Evolutionary conservation across 148 eudicot genomes (phyloP), one percentile per base, ranked within the genome.

Genomic region (Chenopodium album): DNA sequence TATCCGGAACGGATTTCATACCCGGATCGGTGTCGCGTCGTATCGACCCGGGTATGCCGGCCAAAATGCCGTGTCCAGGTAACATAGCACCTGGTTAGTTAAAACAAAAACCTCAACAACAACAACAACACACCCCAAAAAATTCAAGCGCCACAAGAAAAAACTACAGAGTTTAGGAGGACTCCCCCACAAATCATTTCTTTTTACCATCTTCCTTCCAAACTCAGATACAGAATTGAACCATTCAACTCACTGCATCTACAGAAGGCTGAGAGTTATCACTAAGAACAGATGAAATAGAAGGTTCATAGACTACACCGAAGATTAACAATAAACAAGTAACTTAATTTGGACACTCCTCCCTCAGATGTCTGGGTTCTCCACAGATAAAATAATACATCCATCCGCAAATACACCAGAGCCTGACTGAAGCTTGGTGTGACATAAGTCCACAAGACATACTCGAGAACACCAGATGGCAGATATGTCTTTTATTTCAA

Each of bases 81-180:
- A n/a, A n/a, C n/a, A n/a, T n/a, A n/a, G n/a, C 78, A 80, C 65
- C 85, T 83, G n/a, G 34, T 37, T 75, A 74, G n/a, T 79, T 59
- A 76, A 77, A 80, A 80, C 71, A 80, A 26, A 78, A 63, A 20
- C 85, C 76, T 78, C 75, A 60, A 86, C 81, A 83, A 67, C 85
- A 80, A 56, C 62, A 56, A 67, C 85, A 80, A 56, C 62, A 56
- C 62, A 56, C 78, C 78, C 87, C 82, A 62, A 26, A n/a, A 79
- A 71, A 79, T 77, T 83, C 87, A 83, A 60, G 77, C 74, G 80
- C 89, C 84, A 60, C 28, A 62, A 20, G 64, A 76, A 65, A 65
- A 12, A 80, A 74, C 41, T 32, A 84, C 67, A 76, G 77, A 80
- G 80, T 77, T 70, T 46, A 71, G 80, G 80, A 84, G 83, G 77